A percentile compares a stretch with the other conserved stretches of the same genome.
Evolutionary conservation across 148 eudicot genomes (phyloP).

Genomic region (Camellia lanceoleosa): DNA sequence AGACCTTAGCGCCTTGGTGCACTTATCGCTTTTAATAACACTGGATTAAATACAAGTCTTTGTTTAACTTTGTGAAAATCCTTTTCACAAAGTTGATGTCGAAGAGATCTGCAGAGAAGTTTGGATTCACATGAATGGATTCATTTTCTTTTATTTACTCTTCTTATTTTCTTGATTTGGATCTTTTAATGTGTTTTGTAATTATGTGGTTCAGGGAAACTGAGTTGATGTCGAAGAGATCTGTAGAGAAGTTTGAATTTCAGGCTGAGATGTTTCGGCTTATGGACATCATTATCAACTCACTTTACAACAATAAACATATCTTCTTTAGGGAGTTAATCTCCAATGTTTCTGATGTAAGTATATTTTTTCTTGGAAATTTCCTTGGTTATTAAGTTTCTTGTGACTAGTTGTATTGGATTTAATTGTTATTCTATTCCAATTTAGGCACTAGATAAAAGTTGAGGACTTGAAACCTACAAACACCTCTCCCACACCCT

Average conservation of each 20-base stretch:
- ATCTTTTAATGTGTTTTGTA: neutral
- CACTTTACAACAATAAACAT: conserved; percentile 95
- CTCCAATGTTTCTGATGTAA: conserved; percentile 97
- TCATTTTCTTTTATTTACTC: neutral
- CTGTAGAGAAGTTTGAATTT: conserved; percentile 94
- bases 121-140: too few relatives aligned
- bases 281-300: conserved; percentile 94
- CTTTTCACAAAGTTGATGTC: too few relatives aligned
- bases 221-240: conserved; percentile 83
- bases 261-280: conserved; percentile 99
- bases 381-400: neutral
- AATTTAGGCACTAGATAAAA: conserved; percentile 79
- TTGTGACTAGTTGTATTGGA: neutral
- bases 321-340: conserved; percentile 94
- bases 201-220: conserved; percentile 57
- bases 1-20: too few relatives aligned
- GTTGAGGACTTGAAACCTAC: neutral
- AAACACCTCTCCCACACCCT: neutral
- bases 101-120: too few relatives aligned
- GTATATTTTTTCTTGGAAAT: conserved; percentile 18
- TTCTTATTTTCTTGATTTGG: neutral
- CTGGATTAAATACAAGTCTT: too few relatives aligned
- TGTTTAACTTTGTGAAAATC: too few relatives aligned
- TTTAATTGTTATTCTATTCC: neutral
- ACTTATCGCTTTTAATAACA: too few relatives aligned